Percentiles rank a stretch among this genome's conserved stretches.
Evolutionary conservation across 1,139 yeast genomes (phyloP).

Genomic region (Geotrichum aggregatum): DNA sequence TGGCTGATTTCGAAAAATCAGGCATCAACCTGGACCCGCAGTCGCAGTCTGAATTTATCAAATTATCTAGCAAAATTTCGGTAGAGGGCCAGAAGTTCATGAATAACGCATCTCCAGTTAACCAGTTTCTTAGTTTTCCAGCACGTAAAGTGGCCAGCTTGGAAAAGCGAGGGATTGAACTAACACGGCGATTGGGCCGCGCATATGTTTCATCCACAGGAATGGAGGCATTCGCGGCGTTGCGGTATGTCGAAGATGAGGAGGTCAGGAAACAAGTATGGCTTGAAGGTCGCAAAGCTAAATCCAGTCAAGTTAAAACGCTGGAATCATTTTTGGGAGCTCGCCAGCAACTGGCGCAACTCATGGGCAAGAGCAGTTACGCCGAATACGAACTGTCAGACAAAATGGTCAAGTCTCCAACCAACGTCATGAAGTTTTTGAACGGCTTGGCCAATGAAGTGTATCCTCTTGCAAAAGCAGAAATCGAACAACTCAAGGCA

Average conservation of each 20-base stretch:
- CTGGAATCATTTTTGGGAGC: slow-evolving; percentile 58
- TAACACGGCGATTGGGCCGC: slow-evolving; percentile 27
- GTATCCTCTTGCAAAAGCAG: slow-evolving; percentile 56
- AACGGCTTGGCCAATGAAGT: slow-evolving; percentile 52
- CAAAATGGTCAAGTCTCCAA: slow-evolving; percentile 84
- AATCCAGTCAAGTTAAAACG: slow-evolving; percentile 52
- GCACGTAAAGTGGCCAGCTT: slow-evolving; percentile 39
- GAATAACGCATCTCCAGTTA: slow-evolving; percentile 44
- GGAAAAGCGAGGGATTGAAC: slow-evolving; percentile 23
- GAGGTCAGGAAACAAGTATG: slow-evolving; percentile 64
- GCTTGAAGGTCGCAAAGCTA: slow-evolving; percentile 61
- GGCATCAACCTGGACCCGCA: slow-evolving; percentile 76
- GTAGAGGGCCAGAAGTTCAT: slow-evolving; percentile 77
- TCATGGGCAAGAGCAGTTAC: slow-evolving; percentile 69
- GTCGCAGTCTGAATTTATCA: slow-evolving; percentile 66
- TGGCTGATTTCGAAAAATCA: slow-evolving; percentile 83
- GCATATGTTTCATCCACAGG: slow-evolving; percentile 67
- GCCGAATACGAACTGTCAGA: slow-evolving; percentile 80
- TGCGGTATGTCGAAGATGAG: slow-evolving; percentile 57
- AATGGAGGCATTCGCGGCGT: slow-evolving; percentile 59
- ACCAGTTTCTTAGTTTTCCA: slow-evolving; percentile 36
- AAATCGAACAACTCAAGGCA: slow-evolving; percentile 42
- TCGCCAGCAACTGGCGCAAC: slow-evolving; percentile 66
- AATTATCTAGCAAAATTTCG: slow-evolving; percentile 76
- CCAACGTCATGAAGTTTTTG: slow-evolving; percentile 68